Percentiles rank a stretch among this genome's conserved stretches.
Evolutionary conservation across 2,329 filamentous ascomycete genomes (phyloP).

Genomic region (Aureobasidium mangrovei): DNA sequence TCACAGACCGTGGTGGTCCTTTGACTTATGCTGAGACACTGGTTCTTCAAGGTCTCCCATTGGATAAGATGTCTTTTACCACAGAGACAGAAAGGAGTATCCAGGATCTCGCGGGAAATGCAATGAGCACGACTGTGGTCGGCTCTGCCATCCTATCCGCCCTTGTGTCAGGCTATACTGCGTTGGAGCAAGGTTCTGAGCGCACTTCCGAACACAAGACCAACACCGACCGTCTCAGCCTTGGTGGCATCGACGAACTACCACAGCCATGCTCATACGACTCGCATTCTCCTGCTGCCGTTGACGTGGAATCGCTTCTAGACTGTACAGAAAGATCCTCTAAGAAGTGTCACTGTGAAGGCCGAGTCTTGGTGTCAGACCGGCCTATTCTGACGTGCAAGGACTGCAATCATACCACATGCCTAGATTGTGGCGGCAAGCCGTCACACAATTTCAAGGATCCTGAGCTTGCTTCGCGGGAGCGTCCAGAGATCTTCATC

Average conservation of each 20-base stretch:
- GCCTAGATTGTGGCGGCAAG: conserved; percentile 45
- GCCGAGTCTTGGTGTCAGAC: conserved; percentile 31
- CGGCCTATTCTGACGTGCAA: conserved; percentile 40
- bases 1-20: conserved; percentile 51
- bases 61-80: conserved; percentile 54
- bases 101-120: conserved; percentile 67
- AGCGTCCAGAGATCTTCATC: conserved; percentile 37
- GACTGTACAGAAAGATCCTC: conserved; percentile 5
- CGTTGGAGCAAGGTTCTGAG: not conserved
- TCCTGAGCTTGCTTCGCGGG: conserved; percentile 21
- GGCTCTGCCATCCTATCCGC: conserved; percentile 53
- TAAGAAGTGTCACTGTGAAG: conserved; percentile 50
- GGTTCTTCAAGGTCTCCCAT: conserved; percentile 58
- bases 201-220: not conserved
- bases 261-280: not conserved
- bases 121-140: conserved; percentile 68
- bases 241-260: not conserved
- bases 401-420: conserved; percentile 48
- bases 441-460: conserved; percentile 40
- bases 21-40: conserved; percentile 56
- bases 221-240: no score
- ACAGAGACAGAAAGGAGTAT: conserved; percentile 50
- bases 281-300: not conserved
- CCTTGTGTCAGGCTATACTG: conserved; percentile 38
- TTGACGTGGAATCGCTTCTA: not conserved